Conservation (phyloP, 768 basidiomycete species). For the Zangia roseola region DNA sequence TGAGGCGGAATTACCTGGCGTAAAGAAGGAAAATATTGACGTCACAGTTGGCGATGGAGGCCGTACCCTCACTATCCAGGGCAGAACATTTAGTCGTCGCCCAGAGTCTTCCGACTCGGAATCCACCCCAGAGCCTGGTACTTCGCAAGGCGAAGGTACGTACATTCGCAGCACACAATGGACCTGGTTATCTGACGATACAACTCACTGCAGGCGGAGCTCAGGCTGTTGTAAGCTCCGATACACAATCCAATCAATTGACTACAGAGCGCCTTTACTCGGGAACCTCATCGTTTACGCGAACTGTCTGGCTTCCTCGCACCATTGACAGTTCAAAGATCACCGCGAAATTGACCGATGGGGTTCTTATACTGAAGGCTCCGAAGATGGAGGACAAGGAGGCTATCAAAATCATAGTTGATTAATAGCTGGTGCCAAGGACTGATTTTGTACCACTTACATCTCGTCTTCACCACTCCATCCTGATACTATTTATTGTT, state of each 20-base stretch:
- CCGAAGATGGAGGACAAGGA: conserved; percentile 61
- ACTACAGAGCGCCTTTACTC: conserved; percentile 61
- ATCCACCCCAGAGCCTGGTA: conserved; percentile 10
- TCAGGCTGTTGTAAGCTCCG: conserved; percentile 16
- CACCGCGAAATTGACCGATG: conserved; percentile 63
- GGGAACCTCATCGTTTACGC: conserved; percentile 54
- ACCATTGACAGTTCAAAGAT: conserved; percentile 58
- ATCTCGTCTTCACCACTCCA: too few species aligned
- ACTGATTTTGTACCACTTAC: too few species aligned
- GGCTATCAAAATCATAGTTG: conserved; percentile 47
- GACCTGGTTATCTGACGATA: background rate
- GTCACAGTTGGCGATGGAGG: conserved; percentile 70
- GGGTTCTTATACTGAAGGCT: conserved; percentile 62
- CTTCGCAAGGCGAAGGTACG: conserved; percentile 32
- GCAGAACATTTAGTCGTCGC: conserved; percentile 42
- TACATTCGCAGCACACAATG: background rate
- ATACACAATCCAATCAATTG: conserved; percentile 42
- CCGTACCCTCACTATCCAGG: conserved; percentile 70
- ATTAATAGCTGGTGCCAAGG: conserved; percentile 8
- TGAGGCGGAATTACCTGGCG: conserved; percentile 77
- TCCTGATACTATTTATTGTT: too few species aligned
- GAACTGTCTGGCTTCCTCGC: conserved; percentile 71
- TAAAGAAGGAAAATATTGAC: conserved; percentile 74
- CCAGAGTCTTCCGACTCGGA: conserved; percentile 23
- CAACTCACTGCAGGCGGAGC: conserved; percentile 3